Evolutionary conservation across 306 rosid species (phyloP), one percentile per base, ranked within the genome.

Genomic region (Canavalia ensiformis): DNA sequence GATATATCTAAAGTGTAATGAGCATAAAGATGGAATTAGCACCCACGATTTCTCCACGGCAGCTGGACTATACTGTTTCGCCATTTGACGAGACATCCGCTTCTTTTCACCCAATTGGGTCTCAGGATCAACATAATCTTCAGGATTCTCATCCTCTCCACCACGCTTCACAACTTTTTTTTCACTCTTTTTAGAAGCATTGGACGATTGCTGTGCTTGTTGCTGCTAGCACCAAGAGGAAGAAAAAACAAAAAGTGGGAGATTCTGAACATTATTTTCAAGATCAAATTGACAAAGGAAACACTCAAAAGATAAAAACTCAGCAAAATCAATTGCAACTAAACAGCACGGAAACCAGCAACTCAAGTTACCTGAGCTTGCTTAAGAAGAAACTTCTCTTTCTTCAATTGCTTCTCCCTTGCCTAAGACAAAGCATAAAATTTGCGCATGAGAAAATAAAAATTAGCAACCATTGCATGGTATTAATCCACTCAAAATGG

Each of bases 31-130:
- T 33, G 70, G 68, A 55, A 57, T 41, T 25, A 68, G 45, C 54
- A 87, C 99, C 76, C 84, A 95, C 99, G 91, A 88, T 69, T 90
- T 93, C 89, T 95, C 98, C 62, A 95, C 99, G 0, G 87, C 88
- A 55, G 85, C 69, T 11, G 99, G 98, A 77, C 69, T 91, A 75
- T 89, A 95, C 70, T 92, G 91, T 67, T 95, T 90, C 0, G 97
- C 96, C 97, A 95, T 89, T 76, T 89, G 97, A 45, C 25, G 85
- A 54, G 99, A 90, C 88, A 95, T 73, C 1, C 31, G 82, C 79
- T 95, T 95, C 93, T 90, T 93, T 68, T 88, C 80, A 6, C 99
- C 99, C 8, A 59, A 63, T 33, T 90, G 84, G 52, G 99, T 95
- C 74, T 82, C 89, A 0, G 99, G 98, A 75, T 95, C 99, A 63